Percentiles rank a stretch among this genome's conserved stretches.
These are phyloP conservation scores for Fragaria vesca DNA, from an alignment of 306 rosid species.

Conservation along the genomic window DNA sequence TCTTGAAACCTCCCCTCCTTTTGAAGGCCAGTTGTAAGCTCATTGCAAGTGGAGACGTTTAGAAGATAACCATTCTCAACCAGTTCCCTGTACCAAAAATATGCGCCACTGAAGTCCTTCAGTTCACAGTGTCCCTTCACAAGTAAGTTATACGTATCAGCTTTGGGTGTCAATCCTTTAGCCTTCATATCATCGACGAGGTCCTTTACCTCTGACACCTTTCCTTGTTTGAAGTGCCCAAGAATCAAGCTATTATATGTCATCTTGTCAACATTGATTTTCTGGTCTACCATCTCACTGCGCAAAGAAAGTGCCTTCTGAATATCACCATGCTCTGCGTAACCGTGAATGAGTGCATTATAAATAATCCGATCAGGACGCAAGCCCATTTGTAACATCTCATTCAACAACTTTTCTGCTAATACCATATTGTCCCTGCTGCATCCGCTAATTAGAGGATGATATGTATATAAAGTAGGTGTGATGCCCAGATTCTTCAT, in stretches of 20 bases:
- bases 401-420: slow-evolving; percentile 48
- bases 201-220: slow-evolving; percentile 46
- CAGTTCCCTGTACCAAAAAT: slow-evolving; percentile 73
- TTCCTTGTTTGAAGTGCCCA: slow-evolving; percentile 50
- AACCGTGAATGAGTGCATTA: slow-evolving; percentile 49
- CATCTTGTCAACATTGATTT: slow-evolving; percentile 57
- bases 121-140: slow-evolving; percentile 67
- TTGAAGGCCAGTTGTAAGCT: slow-evolving; percentile 62
- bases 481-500: slow-evolving; percentile 60
- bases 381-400: slow-evolving; percentile 55
- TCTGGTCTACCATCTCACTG: slow-evolving; percentile 55
- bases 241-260: slow-evolving; percentile 81
- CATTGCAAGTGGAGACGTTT: slow-evolving; percentile 30
- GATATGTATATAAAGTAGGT: slow-evolving; percentile 66
- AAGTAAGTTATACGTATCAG: slow-evolving; percentile 67
- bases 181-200: slow-evolving; percentile 70
- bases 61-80: slow-evolving; percentile 43
- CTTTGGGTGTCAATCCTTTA: slow-evolving; percentile 59
- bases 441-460: slow-evolving; percentile 59
- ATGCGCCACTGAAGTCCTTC: slow-evolving; percentile 63
- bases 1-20: slow-evolving; percentile 57
- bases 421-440: slow-evolving; percentile 45
- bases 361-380: slow-evolving; percentile 60
- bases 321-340: slow-evolving; percentile 56
- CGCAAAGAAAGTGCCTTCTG: slow-evolving; percentile 52